Evolutionary conservation across 2,329 filamentous ascomycete species (phyloP).

Genomic region (Pseudogymnoascus sp.): DNA sequence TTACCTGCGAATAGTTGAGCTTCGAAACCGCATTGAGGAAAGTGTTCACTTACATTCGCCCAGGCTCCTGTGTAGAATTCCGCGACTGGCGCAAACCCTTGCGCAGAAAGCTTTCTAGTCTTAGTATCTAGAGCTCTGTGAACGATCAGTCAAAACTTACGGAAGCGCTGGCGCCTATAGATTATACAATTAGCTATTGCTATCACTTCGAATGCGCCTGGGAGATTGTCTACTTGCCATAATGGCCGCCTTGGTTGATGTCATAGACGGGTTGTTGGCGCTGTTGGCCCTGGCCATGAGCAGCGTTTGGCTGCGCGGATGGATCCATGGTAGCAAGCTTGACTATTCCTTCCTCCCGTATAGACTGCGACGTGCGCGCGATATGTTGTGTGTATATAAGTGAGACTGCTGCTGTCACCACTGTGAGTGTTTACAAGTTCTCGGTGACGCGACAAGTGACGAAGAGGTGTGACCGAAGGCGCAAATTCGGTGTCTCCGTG

Average conservation of each 20-base stretch:
- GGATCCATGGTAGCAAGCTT: conserved; percentile 44
- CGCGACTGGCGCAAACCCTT: conserved; percentile 79
- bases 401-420: not conserved
- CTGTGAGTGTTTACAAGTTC: conserved; percentile 4
- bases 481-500: conserved; percentile 4
- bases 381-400: conserved; percentile 5
- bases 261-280: conserved; percentile 64
- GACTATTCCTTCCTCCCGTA: not conserved
- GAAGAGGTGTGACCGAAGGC: conserved; percentile 2
- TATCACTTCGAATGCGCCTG: not conserved
- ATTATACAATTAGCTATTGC: conserved; percentile 22
- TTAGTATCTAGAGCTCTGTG: not conserved
- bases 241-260: conserved; percentile 67
- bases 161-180: conserved; percentile 59
- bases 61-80: conserved; percentile 92
- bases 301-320: conserved; percentile 45
- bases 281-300: conserved; percentile 38
- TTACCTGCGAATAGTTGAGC: conserved; percentile 56
- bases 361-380: not conserved
- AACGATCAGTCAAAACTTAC: conserved; percentile 41
- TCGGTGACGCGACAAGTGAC: conserved; percentile 8
- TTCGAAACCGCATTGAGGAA: conserved; percentile 17
- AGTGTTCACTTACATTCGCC: conserved; percentile 68
- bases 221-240: conserved; percentile 49
- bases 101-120: conserved; percentile 64